phyloP scores from a whole-genome alignment of 345 rosid genomes.

The Populus ilicifolia region DNA sequence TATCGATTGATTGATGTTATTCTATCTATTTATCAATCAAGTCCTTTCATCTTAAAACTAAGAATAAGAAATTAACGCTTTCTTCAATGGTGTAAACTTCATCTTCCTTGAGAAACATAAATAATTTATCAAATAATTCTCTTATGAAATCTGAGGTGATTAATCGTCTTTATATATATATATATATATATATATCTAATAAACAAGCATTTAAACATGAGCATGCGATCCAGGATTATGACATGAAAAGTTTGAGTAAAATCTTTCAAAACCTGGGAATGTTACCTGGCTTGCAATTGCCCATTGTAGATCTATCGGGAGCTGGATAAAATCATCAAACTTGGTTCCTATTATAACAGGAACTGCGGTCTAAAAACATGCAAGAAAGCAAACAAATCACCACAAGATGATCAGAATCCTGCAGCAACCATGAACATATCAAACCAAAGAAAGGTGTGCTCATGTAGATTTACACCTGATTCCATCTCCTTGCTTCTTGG shows the following conservation, averaged over 20 bases:
- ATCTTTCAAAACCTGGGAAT: not conserved
- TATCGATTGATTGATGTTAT: too few species aligned
- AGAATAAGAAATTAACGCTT: too few species aligned
- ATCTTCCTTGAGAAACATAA: too few species aligned
- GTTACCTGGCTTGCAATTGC: conserved; percentile 81
- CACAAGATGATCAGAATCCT: not conserved
- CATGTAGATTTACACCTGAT: conserved; percentile 47
- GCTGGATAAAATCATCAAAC: conserved; percentile 92
- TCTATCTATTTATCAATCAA: too few species aligned
- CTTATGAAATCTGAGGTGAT: too few species aligned
- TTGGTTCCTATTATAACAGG: conserved; percentile 83
- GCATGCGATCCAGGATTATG: not conserved
- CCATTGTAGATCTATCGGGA: conserved; percentile 88
- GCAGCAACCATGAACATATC: not conserved
- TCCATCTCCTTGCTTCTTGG: conserved; percentile 69
- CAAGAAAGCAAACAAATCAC: not conserved
- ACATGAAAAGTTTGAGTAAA: too few species aligned
- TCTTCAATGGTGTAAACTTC: too few species aligned
- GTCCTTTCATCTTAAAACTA: too few species aligned
- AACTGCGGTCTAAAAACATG: conserved; percentile 60
- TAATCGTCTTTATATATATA: too few species aligned
- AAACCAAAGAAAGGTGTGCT: too few species aligned
- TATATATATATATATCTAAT: too few species aligned
- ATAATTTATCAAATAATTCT: too few species aligned
- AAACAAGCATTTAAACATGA: not conserved